phyloP scores from a whole-genome alignment of 2,329 filamentous ascomycete species.

The Aureobasidium namibiae region DNA sequence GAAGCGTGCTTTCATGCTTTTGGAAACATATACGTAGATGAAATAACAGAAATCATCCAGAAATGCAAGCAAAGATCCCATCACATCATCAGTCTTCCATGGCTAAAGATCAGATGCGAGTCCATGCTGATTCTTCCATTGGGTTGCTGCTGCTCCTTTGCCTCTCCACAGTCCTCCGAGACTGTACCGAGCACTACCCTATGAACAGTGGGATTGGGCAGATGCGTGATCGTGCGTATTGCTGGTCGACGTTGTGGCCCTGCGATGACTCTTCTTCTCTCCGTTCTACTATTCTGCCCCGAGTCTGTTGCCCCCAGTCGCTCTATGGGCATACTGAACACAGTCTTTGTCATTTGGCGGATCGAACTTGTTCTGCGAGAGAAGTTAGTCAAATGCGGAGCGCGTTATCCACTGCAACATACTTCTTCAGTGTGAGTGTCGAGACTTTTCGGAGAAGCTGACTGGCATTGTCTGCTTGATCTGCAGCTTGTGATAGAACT shows the following conservation, averaged over 20 bases:
- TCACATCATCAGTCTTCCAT: slow-evolving; percentile 2
- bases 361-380: neutral
- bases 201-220: neutral
- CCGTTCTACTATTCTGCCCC: neutral
- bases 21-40: neutral
- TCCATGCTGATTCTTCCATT: neutral
- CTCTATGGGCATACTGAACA: neutral
- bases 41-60: neutral
- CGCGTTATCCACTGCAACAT: neutral
- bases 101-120: slow-evolving; percentile 1
- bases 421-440: neutral
- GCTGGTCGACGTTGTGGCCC: neutral
- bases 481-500: neutral
- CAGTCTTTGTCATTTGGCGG: neutral
- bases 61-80: neutral
- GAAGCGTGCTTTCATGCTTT: neutral
- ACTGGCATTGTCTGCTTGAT: neutral
- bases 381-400: neutral
- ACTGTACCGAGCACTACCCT: neutral
- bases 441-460: neutral
- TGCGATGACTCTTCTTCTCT: neutral
- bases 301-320: neutral
- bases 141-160: neutral
- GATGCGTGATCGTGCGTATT: neutral
- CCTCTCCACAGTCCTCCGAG: neutral